phyloP scores from a whole-genome alignment of 768 basidiomycete species.

The Russula foetens region DNA sequence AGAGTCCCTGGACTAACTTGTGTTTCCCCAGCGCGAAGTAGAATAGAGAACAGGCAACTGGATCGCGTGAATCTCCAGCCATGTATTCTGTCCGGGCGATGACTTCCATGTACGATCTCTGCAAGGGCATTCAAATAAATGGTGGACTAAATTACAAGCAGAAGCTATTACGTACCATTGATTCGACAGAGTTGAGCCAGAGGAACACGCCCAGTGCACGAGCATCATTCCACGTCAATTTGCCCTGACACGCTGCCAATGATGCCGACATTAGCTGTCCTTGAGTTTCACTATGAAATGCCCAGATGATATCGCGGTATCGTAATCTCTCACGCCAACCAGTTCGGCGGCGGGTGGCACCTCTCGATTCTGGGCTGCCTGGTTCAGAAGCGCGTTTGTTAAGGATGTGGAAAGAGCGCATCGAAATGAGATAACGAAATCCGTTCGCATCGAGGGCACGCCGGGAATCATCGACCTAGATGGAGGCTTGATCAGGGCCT shows the following conservation, averaged over 20 bases:
- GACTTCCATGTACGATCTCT: constrained; percentile 78
- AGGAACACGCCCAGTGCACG: constrained; percentile 77
- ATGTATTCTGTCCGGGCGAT: constrained; percentile 93
- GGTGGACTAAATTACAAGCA: background rate
- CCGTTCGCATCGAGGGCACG: constrained; percentile 91
- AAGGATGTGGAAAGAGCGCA: constrained; percentile 85
- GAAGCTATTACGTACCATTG: constrained; percentile 48
- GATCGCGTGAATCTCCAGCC: constrained; percentile 80
- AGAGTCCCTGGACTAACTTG: constrained; percentile 88
- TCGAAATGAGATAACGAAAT: constrained; percentile 84
- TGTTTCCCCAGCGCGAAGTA: constrained; percentile 93
- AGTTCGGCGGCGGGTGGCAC: constrained; percentile 35
- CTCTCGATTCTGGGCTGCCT: constrained; percentile 39
- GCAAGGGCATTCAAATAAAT: constrained; percentile 1
- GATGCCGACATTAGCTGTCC: constrained; percentile 71
- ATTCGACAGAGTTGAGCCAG: constrained; percentile 77
- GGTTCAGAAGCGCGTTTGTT: constrained; percentile 53
- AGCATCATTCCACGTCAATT: constrained; percentile 88
- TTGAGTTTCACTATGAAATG: constrained; percentile 92
- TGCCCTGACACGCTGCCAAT: constrained; percentile 63
- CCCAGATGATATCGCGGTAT: constrained; percentile 95
- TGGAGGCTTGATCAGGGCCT: background rate
- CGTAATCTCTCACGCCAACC: constrained; percentile 70
- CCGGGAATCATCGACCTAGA: constrained; percentile 80
- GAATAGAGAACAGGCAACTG: constrained; percentile 79